phyloP scores from a whole-genome alignment of 129 eudicot species.

The Scalesia atractyloides region DNA sequence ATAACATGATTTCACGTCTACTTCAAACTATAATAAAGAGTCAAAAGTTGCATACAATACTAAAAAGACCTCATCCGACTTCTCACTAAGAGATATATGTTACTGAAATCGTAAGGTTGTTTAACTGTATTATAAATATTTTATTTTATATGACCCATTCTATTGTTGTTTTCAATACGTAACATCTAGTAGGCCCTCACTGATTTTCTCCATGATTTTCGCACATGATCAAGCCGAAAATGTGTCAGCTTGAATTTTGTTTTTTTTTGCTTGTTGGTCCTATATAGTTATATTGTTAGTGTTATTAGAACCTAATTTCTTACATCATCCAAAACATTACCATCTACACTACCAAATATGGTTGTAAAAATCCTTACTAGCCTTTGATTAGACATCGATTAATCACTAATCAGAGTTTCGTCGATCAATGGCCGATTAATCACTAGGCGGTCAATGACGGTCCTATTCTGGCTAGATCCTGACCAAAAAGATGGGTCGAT shows the following conservation, averaged over 20 bases:
- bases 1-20: no score
- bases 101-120: background rate
- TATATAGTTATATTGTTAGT: background rate
- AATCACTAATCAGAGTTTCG: no score
- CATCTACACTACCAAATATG: no score
- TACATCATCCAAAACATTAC: no score
- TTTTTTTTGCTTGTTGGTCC: background rate
- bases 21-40: background rate
- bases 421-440: no score
- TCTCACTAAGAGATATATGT: background rate
- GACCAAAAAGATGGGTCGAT: no score
- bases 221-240: constrained; percentile 30
- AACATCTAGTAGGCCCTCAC: constrained; percentile 20
- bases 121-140: background rate
- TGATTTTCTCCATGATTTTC: constrained; percentile 30
- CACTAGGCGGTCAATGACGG: no score
- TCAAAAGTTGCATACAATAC: background rate
- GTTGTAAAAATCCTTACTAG: no score
- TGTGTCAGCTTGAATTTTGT: background rate
- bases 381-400: no score
- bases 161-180: constrained; percentile 9
- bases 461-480: no score
- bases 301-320: no score
- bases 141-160: background rate
- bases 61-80: background rate